Percentiles rank a stretch among this genome's conserved stretches.
phyloP scores from a whole-genome alignment of 2,329 filamentous ascomycete species.

The Monosporascus cannonballus region DNA sequence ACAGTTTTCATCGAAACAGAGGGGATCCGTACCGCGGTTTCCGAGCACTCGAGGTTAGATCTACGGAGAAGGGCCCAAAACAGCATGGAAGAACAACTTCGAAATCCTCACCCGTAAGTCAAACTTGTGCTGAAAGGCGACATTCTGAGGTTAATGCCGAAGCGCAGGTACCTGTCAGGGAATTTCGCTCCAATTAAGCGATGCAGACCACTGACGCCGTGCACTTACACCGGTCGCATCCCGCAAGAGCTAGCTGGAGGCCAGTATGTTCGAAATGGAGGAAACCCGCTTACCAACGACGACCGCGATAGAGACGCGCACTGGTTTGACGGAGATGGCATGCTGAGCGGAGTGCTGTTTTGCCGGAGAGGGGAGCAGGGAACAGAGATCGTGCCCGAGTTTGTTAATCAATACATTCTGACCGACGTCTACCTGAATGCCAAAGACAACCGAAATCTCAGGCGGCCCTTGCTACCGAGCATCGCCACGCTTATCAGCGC shows the following conservation, averaged over 20 bases:
- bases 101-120: conserved; percentile 22
- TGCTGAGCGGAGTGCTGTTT: conserved; percentile 64
- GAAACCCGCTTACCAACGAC: conserved; percentile 58
- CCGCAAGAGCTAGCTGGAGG: conserved; percentile 61
- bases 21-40: neutral
- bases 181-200: conserved; percentile 64
- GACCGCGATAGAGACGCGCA: conserved; percentile 58
- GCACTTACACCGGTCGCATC: conserved; percentile 50
- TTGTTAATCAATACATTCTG: conserved; percentile 63
- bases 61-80: neutral
- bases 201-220: conserved; percentile 49
- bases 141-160: conserved; percentile 1
- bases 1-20: no score
- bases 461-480: conserved; percentile 57
- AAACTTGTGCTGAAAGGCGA: neutral
- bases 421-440: conserved; percentile 59
- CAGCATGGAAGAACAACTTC: conserved; percentile 13
- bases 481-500: conserved; percentile 62
- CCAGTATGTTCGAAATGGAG: conserved; percentile 67
- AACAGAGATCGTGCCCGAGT: conserved; percentile 47
- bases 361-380: conserved; percentile 31
- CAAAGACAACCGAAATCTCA: conserved; percentile 38
- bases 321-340: conserved; percentile 72
- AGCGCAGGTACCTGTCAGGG: conserved; percentile 51
- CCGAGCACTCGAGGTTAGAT: neutral